Evolutionary conservation across 768 basidiomycete species (phyloP).

Genomic region (Russula vinacea): DNA sequence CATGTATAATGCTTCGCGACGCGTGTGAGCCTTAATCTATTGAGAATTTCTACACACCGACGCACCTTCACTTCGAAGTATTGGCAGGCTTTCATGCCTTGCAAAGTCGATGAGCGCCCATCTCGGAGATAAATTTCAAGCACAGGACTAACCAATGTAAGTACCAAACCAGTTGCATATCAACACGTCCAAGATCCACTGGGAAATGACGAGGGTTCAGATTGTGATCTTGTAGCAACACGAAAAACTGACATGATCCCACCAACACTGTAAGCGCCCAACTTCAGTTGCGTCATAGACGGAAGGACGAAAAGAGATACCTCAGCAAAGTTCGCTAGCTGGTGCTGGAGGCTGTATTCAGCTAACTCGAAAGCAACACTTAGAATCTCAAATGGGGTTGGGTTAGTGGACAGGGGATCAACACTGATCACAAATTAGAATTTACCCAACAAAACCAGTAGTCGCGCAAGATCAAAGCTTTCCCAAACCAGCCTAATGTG

Average conservation of each 20-base stretch:
- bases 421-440: slow-evolving; percentile 22
- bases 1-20: slow-evolving; percentile 69
- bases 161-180: slow-evolving; percentile 88
- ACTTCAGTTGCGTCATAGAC: slow-evolving; percentile 31
- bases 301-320: slow-evolving; percentile 42
- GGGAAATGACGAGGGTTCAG: slow-evolving; percentile 17
- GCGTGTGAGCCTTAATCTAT: slow-evolving; percentile 13
- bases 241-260: slow-evolving; percentile 71
- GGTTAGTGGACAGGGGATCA: slow-evolving; percentile 23
- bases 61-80: slow-evolving; percentile 69
- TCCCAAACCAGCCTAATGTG: slow-evolving; percentile 85
- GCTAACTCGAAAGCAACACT: slow-evolving; percentile 87
- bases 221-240: slow-evolving; percentile 11
- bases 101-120: slow-evolving; percentile 19
- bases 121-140: slow-evolving; percentile 28
- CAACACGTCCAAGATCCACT: slow-evolving; percentile 88
- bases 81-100: slow-evolving; percentile 85
- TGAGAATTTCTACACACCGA: slow-evolving; percentile 12
- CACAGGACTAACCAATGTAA: slow-evolving; percentile 56
- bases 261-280: slow-evolving; percentile 65
- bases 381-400: slow-evolving; percentile 54
- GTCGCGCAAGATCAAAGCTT: slow-evolving; percentile 84
- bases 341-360: slow-evolving; percentile 84
- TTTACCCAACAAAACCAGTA: slow-evolving; percentile 93
- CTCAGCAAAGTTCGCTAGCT: slow-evolving; percentile 85